A percentile compares a stretch with the other conserved stretches of the same genome.
These are phyloP conservation scores for Gossypium herbaceum DNA, from an alignment of 345 rosid genomes.

Conservation along the genomic window DNA sequence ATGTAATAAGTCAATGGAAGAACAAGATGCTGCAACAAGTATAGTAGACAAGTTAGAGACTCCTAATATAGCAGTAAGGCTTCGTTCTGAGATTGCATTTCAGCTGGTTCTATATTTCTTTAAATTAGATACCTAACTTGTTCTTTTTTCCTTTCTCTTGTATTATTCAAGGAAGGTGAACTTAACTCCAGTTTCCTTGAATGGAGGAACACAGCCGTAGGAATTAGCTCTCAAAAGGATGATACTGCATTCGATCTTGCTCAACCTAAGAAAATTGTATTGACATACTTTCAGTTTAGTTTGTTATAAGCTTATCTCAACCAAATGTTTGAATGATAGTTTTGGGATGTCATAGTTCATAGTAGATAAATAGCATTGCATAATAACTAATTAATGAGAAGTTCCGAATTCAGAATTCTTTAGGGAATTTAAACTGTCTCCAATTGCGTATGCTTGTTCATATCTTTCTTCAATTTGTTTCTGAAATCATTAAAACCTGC, in stretches of 20 bases:
- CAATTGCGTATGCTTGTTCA: neutral
- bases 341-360: neutral
- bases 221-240: conserved; percentile 18
- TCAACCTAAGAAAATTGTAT: conserved; percentile 31
- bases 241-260: conserved; percentile 16
- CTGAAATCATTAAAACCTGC: neutral
- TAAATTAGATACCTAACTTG: conserved; percentile 3
- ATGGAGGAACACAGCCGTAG: conserved; percentile 15
- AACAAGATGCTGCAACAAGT: conserved; percentile 31
- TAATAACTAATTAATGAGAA: neutral
- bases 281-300: conserved; percentile 6
- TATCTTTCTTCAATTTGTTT: neutral
- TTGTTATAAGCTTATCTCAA: neutral
- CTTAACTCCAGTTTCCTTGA: conserved; percentile 10
- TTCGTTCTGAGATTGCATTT: conserved; percentile 9
- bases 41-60: conserved; percentile 38
- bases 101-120: neutral
- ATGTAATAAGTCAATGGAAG: conserved; percentile 25
- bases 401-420: neutral
- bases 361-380: neutral
- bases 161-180: conserved; percentile 22
- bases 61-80: conserved; percentile 49
- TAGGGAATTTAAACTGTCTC: neutral
- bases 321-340: neutral
- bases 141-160: neutral